phyloP scores from a whole-genome alignment of 2,329 filamentous ascomycete species.

The Penicillium sp. region DNA sequence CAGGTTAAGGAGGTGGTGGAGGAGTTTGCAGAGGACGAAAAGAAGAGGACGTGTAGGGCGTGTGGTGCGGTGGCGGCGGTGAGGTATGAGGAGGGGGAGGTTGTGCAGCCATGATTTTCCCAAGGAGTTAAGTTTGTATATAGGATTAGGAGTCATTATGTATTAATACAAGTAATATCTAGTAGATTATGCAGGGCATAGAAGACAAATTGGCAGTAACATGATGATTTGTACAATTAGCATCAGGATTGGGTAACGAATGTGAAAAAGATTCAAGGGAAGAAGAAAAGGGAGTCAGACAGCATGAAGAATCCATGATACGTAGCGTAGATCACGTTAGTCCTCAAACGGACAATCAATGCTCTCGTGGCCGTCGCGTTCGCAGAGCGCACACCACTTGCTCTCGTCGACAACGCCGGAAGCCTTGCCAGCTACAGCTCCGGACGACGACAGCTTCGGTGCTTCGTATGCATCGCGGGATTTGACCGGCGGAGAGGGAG shows the following conservation, averaged over 20 bases:
- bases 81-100: slow-evolving; percentile 37
- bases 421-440: slow-evolving; percentile 72
- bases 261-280: slow-evolving; percentile 13
- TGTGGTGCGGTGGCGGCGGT: slow-evolving; percentile 72
- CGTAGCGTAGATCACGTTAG: no score
- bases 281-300: no score
- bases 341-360: slow-evolving; percentile 93
- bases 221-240: slow-evolving; percentile 9
- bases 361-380: slow-evolving; percentile 93
- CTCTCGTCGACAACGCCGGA: slow-evolving; percentile 73
- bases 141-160: slow-evolving; percentile 1
- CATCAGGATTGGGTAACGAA: slow-evolving; percentile 6
- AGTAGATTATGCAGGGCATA: no score
- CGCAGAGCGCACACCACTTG: slow-evolving; percentile 97
- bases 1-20: slow-evolving; percentile 93
- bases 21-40: slow-evolving; percentile 66
- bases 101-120: slow-evolving; percentile 40
- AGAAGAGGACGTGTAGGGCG: slow-evolving; percentile 67
- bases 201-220: no score
- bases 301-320: no score
- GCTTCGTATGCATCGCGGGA: slow-evolving; percentile 42
- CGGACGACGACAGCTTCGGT: slow-evolving; percentile 42
- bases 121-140: no score
- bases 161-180: slow-evolving; percentile 12
- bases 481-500: slow-evolving; percentile 26